Base-by-base conservation (phyloP, 164 flowering plant species). In the Stephania yunnanensis region DNA sequence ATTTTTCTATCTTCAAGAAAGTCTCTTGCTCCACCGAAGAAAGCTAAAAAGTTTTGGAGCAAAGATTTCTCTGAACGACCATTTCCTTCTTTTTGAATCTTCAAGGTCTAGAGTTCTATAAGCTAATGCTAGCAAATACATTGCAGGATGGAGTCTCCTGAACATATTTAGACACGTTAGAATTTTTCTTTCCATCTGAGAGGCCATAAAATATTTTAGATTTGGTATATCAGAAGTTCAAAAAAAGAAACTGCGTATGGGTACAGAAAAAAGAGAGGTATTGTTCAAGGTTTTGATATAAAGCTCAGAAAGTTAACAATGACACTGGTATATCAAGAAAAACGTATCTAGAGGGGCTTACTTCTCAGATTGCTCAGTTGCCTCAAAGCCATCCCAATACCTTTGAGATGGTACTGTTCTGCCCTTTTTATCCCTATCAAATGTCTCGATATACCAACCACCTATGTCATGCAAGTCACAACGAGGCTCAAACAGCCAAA, bases 401-500 rank as follows among this genome's bases (percentile, higher is more conserved):
- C 98, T 89, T 75, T 78, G 87, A 52, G 90, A 88, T 71, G 86
- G 89, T 46, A 89, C 81, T 31, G 87, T 89, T 77, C 79, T 81
- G 20, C 90, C 92, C 81, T 88, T 89, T 82, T 85, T 88, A 84
- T 92, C 93, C 78, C 82, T 87, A 68, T 95, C 97, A 81, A 86
- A 95, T 67, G 95, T 95, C 83, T 95, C 98, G 53, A 95, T 78
- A 82, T 92, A 95, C 98, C 98, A 95, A 78, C 98, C 98, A 72
- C 98, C 98, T 58, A 90, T 86, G 70, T 95, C 94, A 85, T 93
- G 98, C 88, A 85, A 81, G 72, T 85, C 83, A 80, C 95, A 91
- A 6, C 97, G 94, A 71, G 98, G 98, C 84, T 95, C 97, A 84
- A 95, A 95, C 80, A 95, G 83, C 98, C 98, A 95, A 86, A 86